Evolutionary conservation across 2,329 filamentous ascomycete genomes (phyloP), one percentile per base, ranked within the genome.

Genomic region (Aspergillus intermedius): DNA sequence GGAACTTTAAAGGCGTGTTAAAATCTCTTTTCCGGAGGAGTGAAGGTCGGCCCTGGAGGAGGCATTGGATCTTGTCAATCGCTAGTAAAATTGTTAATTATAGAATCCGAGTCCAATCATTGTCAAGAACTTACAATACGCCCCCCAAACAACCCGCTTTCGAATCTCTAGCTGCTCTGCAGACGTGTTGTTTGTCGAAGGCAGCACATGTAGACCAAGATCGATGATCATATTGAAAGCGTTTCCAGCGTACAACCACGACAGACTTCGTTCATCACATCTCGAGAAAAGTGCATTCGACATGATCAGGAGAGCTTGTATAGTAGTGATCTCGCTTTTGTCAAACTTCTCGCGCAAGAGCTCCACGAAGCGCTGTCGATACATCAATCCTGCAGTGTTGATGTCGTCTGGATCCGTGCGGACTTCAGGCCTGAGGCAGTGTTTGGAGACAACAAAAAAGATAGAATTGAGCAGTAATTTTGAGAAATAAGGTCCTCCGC

Each of bases 201-300:
- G 15, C 5, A 39, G 9, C 8, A 77, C 68, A 53, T 79, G 76
- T 53, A 78, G 68, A 0, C 74, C 71, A 3, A 80, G 60, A 54
- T 80, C 77, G 42, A 73, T 70, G 17, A 79, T 67, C 72, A 79
- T 79, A 4, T 73, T 68, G 47, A 77, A 75, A 0, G 77, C 76
- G 1, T 72, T 64, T 0, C 77, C 77, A 3, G 73, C 63, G 49
- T 79, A 80, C 1, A 79, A 54, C 78, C 77, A 81, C 0, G 75
- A 71, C 5, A 72, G 70, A 49, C 75, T 78, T 25, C 72, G 64
- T 53, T 79, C 73, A 44, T 75, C 74, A n/a, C 74, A 69, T 2
- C 74, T 61, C 0, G 77, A 70, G 51, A 80, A 79, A 0, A 80
- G 58, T 0, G 75, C 74, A 41, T 73, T 75, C 0, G 73, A 72